Base-by-base conservation (phyloP, 2,329 filamentous ascomycete genomes). In the Graphiopsis chlorocephala region DNA sequence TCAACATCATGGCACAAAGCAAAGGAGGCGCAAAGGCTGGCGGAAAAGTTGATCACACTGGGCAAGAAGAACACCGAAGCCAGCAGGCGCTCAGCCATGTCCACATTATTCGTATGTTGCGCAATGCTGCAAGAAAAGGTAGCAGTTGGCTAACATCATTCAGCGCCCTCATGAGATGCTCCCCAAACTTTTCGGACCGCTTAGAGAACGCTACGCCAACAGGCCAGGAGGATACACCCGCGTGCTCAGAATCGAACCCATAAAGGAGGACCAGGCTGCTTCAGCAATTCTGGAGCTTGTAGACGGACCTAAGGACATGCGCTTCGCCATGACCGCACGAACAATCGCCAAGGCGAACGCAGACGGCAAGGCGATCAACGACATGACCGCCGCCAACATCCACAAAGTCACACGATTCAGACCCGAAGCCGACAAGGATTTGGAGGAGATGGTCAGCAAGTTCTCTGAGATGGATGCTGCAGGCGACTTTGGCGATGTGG, bases 1-100 rank as follows among this genome's bases (percentile, higher is more conserved):
- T 88, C 90, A 69, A 99, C 95, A 59, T 97, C 95, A 80, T 97
- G 91, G 85, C 89, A 90, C 77, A 98, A 98, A 81, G 95, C 95
- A 56, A 99, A 98, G 81, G 95, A 99, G 82, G 91, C 95, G 23
- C 95, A 99, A 81, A 86, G 91, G 50, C 78, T 98, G 71, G 95
- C 93, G 8, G 95, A 99, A 77, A 96, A 96, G 83, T 83, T 98
- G 70, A 93, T 99, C 73, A 97, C 93, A 4, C 79, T 97, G 72
- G 94, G 91, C 23, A 99, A 98, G 85, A 90, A 89, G 81, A 92
- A 97, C 78, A 96, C 94, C 47, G 89, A 93, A 74, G 91, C 92
- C 23, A 90, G 89, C 66, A 85, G 86, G 77, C 84, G 88, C 75
- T 86, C 86, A 70, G 94, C 93, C n/a, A 82, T 89, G 72, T 86